Evolutionary conservation across 2,329 filamentous ascomycete genomes (phyloP).

Genomic region (Chalaropsis ovoidea): DNA sequence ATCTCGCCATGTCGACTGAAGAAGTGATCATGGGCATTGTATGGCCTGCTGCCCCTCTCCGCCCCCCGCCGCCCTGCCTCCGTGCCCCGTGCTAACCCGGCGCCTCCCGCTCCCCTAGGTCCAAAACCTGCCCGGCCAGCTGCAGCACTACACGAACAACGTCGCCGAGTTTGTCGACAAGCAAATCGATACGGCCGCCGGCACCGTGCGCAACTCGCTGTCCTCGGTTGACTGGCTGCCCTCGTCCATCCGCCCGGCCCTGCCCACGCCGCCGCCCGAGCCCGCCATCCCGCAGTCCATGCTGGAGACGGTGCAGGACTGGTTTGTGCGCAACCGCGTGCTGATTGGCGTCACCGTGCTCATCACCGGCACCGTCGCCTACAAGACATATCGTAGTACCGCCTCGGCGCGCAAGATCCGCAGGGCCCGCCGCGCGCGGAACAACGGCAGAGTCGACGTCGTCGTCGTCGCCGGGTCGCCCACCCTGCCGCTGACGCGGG

Average conservation of each 20-base stretch:
- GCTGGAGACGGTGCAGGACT: conserved; percentile 53
- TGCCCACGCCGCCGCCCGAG: conserved; percentile 31
- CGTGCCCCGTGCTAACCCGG: conserved; percentile 8
- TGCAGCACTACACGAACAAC: conserved; percentile 59
- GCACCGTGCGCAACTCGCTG: conserved; percentile 57
- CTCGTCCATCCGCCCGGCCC: conserved; percentile 52
- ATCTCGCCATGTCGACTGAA: conserved; percentile 11
- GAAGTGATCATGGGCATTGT: conserved; percentile 41
- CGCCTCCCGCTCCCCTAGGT: conserved; percentile 10
- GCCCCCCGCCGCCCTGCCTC: conserved; percentile 7
- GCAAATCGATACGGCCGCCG: conserved; percentile 67
- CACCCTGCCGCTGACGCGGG: conserved; percentile 70
- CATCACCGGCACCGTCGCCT: conserved; percentile 55
- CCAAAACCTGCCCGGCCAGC: conserved; percentile 36
- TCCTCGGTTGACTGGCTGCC: conserved; percentile 64
- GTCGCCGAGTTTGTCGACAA: conserved; percentile 72
- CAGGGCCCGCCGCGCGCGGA: conserved; percentile 62
- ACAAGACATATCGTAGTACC: conserved; percentile 41
- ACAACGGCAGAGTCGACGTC: conserved; percentile 80
- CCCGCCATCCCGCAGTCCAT: conserved; percentile 34
- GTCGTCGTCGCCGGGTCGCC: conserved; percentile 81
- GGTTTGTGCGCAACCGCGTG: conserved; percentile 63
- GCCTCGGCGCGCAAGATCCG: conserved; percentile 56
- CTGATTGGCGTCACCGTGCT: conserved; percentile 61
- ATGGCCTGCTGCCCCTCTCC: conserved; percentile 32